These are phyloP conservation scores for Citropsis articulata DNA, from an alignment of 345 rosid genomes.

Conservation along the genomic window DNA sequence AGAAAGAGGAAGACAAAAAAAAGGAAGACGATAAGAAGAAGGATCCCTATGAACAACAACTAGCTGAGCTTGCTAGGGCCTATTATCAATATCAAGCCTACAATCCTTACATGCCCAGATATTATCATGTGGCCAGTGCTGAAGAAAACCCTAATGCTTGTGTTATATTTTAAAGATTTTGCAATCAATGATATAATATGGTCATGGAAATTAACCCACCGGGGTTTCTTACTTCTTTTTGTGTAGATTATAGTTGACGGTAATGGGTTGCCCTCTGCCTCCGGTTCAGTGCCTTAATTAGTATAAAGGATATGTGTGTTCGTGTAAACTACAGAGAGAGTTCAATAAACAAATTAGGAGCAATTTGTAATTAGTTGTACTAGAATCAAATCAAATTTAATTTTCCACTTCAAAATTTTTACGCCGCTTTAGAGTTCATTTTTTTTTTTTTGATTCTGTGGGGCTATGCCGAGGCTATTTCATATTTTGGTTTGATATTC, in stretches of 20 bases:
- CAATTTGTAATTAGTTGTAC: background rate
- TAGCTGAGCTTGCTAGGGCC: constrained; percentile 28
- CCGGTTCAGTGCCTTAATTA: no score
- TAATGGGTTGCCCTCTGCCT: background rate
- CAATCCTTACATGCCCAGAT: constrained; percentile 29
- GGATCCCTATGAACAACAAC: constrained; percentile 26
- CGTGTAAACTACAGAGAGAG: background rate
- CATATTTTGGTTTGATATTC: no score
- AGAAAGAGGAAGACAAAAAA: constrained; percentile 31
- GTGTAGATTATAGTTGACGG: background rate
- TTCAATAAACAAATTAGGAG: background rate
- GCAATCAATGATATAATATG: background rate
- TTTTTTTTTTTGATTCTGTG: no score
- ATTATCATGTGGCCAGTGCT: constrained; percentile 29
- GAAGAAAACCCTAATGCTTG: constrained; percentile 62
- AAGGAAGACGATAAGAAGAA: constrained; percentile 29
- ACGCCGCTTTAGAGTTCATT: background rate
- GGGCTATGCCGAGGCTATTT: no score
- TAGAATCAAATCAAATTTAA: background rate
- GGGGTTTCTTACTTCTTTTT: background rate
- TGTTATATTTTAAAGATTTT: constrained; percentile 30
- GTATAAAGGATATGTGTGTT: background rate
- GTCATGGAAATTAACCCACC: background rate
- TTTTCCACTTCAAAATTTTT: background rate
- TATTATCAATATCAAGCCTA: constrained; percentile 23